Evolutionary conservation across 140 eudicot species (phyloP).

Genomic region (Bidens hawaiensis): DNA sequence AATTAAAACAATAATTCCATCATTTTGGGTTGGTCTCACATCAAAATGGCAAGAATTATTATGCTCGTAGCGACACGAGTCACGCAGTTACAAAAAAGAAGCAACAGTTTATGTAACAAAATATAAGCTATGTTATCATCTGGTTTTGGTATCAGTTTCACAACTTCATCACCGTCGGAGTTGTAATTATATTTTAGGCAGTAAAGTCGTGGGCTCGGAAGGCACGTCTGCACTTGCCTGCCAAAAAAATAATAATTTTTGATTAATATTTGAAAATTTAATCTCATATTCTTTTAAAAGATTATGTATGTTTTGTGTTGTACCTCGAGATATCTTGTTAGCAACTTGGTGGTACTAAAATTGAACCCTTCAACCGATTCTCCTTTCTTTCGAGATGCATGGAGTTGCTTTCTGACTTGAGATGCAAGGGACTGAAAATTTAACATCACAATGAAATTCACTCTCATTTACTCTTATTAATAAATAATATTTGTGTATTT

Average conservation of each 20-base stretch:
- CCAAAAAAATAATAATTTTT: slow-evolving; percentile 6
- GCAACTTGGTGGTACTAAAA: slow-evolving; percentile 76
- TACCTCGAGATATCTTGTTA: slow-evolving; percentile 75
- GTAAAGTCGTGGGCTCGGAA: slow-evolving; percentile 62
- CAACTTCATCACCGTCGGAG: slow-evolving; percentile 10
- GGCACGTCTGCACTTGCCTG: slow-evolving; percentile 83
- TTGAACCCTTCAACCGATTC: slow-evolving; percentile 89
- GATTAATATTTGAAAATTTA: neutral
- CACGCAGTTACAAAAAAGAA: slow-evolving; percentile 13
- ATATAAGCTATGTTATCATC: slow-evolving; percentile 19
- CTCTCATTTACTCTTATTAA: neutral
- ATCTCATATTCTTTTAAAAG: neutral
- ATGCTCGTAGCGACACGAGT: slow-evolving; percentile 14
- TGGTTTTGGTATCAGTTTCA: slow-evolving; percentile 18
- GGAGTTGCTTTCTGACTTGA: slow-evolving; percentile 92
- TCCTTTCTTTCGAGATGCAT: slow-evolving; percentile 93
- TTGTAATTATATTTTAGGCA: slow-evolving; percentile 59
- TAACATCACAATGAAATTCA: neutral
- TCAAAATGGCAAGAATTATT: slow-evolving; percentile 26
- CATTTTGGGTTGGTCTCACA: slow-evolving; percentile 9
- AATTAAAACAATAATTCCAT: slow-evolving; percentile 13
- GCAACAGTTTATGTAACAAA: slow-evolving; percentile 12
- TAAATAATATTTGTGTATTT: neutral
- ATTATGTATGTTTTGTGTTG: slow-evolving; percentile 6
- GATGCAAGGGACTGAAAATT: slow-evolving; percentile 77